A percentile compares a stretch with the other conserved stretches of the same genome.
These are phyloP conservation scores for Aspergillus carlsbadensis DNA, from an alignment of 495 filamentous ascomycete genomes.

Conservation along the genomic window DNA sequence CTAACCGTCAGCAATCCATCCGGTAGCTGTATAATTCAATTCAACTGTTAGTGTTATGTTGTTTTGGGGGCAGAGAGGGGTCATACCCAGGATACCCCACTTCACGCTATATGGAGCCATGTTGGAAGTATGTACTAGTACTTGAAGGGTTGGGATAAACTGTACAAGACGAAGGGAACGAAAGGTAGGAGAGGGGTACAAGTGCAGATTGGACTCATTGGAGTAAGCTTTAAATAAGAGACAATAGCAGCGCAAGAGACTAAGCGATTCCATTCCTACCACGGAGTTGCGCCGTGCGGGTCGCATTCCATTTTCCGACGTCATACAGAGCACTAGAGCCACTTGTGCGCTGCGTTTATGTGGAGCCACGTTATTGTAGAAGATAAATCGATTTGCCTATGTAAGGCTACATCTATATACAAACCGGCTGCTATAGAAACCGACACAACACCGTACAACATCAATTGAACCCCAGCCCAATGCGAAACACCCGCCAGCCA, in stretches of 20 bases:
- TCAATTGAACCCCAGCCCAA: not conserved
- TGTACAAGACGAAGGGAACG: not conserved
- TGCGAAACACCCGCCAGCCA: conserved; percentile 21
- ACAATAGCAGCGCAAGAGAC: not conserved
- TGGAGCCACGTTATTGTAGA: not conserved
- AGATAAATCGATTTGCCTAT: too few relatives aligned
- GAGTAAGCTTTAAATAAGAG: not conserved
- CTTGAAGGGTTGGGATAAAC: not conserved
- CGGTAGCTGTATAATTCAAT: conserved; percentile 56
- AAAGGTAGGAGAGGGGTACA: not conserved
- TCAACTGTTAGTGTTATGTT: conserved; percentile 14
- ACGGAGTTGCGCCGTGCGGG: conserved; percentile 37
- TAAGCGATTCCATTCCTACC: conserved; percentile 2
- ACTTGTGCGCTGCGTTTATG: not conserved
- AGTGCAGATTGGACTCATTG: too few relatives aligned
- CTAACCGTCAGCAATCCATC: conserved; percentile 73
- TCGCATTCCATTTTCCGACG: conserved; percentile 16
- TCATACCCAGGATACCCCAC: conserved; percentile 75
- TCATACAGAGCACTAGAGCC: not conserved
- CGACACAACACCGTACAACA: not conserved
- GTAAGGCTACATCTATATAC: conserved; percentile 8
- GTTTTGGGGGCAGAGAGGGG: not conserved
- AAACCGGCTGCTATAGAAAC: conserved; percentile 6
- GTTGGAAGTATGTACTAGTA: conserved; percentile 6
- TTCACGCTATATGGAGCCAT: conserved; percentile 59